Conservation (phyloP, 2,329 filamentous ascomycete species). For the Tolypocladium endophyticum region DNA sequence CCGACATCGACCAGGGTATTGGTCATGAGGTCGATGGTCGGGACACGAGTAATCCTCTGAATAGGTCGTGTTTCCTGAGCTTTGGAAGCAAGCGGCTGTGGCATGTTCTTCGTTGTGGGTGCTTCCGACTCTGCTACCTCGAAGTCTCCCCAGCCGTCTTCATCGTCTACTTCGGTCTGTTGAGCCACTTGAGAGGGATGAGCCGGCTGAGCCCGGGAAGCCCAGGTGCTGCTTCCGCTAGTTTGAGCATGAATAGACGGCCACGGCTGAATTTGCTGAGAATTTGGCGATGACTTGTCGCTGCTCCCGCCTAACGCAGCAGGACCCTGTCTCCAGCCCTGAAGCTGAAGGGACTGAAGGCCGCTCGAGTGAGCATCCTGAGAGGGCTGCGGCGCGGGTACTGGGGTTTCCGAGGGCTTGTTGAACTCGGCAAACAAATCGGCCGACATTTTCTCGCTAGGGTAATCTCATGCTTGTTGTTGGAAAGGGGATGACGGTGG, state of each 20-base stretch:
- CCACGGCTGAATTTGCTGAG: conserved; percentile 18
- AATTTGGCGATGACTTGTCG: conserved; percentile 5
- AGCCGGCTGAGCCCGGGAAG: background rate
- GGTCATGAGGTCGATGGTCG: conserved; percentile 42
- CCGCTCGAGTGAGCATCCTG: conserved; percentile 4
- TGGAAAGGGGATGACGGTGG: background rate
- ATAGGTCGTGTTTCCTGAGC: background rate
- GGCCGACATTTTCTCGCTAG: conserved; percentile 43
- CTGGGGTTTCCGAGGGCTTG: conserved; percentile 28
- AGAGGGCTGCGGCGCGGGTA: conserved; percentile 12
- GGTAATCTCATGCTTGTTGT: background rate
- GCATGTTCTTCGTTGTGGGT: conserved; percentile 1
- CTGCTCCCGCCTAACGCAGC: conserved; percentile 13
- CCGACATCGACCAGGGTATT: conserved; percentile 38
- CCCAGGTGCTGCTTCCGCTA: conserved; percentile 9
- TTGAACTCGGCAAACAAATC: conserved; percentile 57
- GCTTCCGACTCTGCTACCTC: conserved; percentile 38
- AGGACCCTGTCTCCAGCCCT: conserved; percentile 9
- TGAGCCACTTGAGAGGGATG: background rate
- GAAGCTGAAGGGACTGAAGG: conserved; percentile 5
- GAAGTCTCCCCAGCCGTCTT: conserved; percentile 60
- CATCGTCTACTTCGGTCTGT: conserved; percentile 29
- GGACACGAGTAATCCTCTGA: conserved; percentile 25
- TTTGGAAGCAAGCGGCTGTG: background rate
- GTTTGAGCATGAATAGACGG: conserved; percentile 16